A percentile compares a stretch with the other conserved stretches of the same genome.
Evolutionary conservation across 2,329 filamentous ascomycete species (phyloP).

Genomic region (Ophidiomyces ophidiicola): DNA sequence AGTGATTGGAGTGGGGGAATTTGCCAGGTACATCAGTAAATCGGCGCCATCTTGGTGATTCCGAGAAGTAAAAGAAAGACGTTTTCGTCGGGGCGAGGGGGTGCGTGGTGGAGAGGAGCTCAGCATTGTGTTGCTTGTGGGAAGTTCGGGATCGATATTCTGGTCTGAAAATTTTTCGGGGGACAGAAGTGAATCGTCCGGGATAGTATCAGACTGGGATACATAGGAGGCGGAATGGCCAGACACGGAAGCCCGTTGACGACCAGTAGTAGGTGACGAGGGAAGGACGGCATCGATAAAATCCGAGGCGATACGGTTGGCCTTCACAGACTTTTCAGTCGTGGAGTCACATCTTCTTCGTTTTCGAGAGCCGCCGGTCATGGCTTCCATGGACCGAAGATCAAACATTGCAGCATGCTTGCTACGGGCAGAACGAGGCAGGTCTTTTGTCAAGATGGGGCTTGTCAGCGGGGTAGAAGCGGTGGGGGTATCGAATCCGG

Average conservation of each 20-base stretch:
- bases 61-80: conserved; percentile 43
- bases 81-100: conserved; percentile 52
- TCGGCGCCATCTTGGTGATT: conserved; percentile 67
- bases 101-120: conserved; percentile 76
- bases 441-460: conserved; percentile 71
- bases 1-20: conserved; percentile 76
- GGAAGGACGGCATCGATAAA: conserved; percentile 63
- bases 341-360: conserved; percentile 56
- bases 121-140: conserved; percentile 44
- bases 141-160: conserved; percentile 73
- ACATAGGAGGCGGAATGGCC: conserved; percentile 67
- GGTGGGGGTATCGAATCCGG: conserved; percentile 38
- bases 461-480: conserved; percentile 78
- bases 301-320: conserved; percentile 58
- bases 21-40: conserved; percentile 70
- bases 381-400: conserved; percentile 32
- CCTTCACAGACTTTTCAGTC: conserved; percentile 43
- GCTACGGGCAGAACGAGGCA: conserved; percentile 45
- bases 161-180: conserved; percentile 46
- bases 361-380: conserved; percentile 47
- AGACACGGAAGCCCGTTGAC: conserved; percentile 53
- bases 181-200: conserved; percentile 36
- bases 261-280: conserved; percentile 73
- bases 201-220: conserved; percentile 55
- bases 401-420: conserved; percentile 36